A percentile compares a stretch with the other conserved stretches of the same genome.
These are phyloP conservation scores for Tuber aestivum DNA, from an alignment of 495 filamentous ascomycete species.

Conservation along the genomic window DNA sequence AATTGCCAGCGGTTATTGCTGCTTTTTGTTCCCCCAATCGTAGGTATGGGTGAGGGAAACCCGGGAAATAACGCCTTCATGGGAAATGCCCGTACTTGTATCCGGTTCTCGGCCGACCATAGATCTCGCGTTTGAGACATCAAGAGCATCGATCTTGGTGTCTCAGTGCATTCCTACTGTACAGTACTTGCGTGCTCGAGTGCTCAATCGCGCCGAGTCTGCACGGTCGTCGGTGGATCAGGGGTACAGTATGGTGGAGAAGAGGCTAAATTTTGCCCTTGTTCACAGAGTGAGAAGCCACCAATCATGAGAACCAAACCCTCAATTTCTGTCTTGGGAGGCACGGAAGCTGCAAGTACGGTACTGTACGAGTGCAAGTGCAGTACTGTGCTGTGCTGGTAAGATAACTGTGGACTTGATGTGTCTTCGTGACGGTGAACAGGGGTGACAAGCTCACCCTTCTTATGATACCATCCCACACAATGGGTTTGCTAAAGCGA, in stretches of 20 bases:
- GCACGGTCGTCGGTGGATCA: neutral
- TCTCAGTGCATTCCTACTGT: no score
- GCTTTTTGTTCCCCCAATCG: neutral
- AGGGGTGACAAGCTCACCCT: neutral
- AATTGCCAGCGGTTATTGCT: neutral
- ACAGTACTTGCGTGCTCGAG: no score
- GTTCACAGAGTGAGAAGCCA: neutral
- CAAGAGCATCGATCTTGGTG: neutral
- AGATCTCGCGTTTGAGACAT: neutral
- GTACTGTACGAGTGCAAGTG: no score
- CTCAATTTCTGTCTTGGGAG: neutral
- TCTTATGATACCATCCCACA: neutral
- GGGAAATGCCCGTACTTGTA: neutral
- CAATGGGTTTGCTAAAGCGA: neutral
- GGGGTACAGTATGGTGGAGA: neutral
- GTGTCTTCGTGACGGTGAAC: neutral
- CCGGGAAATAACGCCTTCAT: neutral
- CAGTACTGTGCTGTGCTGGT: no score
- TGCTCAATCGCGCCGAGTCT: neutral
- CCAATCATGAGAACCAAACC: neutral
- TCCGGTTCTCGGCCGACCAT: neutral
- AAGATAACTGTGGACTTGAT: neutral
- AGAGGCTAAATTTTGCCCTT: neutral
- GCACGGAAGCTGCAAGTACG: no score
- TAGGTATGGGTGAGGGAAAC: neutral